A percentile compares a stretch with the other conserved stretches of the same genome.
These are phyloP conservation scores for Monosporascus ibericus DNA, from an alignment of 2,329 filamentous ascomycete genomes.

Conservation along the genomic window DNA sequence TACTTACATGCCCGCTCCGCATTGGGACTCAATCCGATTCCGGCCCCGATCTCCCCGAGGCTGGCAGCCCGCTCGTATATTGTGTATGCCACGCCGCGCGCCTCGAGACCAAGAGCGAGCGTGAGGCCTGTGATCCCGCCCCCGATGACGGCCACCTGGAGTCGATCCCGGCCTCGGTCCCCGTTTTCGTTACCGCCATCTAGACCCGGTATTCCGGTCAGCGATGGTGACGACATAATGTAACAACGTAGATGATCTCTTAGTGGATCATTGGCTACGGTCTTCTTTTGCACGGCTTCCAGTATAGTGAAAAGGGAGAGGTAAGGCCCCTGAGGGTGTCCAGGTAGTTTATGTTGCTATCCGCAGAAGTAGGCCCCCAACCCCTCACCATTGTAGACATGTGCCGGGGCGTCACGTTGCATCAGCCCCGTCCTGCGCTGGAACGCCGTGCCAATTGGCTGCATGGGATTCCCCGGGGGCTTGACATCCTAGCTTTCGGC, in stretches of 20 bases:
- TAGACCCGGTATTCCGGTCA: background rate
- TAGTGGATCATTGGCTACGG: background rate
- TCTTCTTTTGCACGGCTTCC: too few species aligned
- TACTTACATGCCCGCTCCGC: conserved; percentile 18
- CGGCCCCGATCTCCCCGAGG: conserved; percentile 31
- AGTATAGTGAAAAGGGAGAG: background rate
- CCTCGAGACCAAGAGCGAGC: conserved; percentile 26
- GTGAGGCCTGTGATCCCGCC: conserved; percentile 34
- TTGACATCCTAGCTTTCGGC: too few species aligned
- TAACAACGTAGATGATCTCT: background rate
- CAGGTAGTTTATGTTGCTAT: background rate
- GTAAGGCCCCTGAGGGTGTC: background rate
- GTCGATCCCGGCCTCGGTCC: background rate
- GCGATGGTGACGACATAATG: conserved; percentile 2
- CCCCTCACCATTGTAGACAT: too few species aligned
- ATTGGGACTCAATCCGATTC: conserved; percentile 30
- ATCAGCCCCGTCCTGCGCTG: too few species aligned
- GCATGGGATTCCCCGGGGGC: too few species aligned
- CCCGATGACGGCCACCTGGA: conserved; percentile 31
- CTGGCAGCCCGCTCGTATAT: conserved; percentile 29
- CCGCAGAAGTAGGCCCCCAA: too few species aligned
- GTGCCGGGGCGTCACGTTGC: too few species aligned
- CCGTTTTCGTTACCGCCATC: conserved; percentile 2
- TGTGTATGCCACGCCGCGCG: conserved; percentile 24
- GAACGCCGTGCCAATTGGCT: too few species aligned